phyloP scores from a whole-genome alignment of 78 protist species.

The Carpediemonas membranifera region DNA sequence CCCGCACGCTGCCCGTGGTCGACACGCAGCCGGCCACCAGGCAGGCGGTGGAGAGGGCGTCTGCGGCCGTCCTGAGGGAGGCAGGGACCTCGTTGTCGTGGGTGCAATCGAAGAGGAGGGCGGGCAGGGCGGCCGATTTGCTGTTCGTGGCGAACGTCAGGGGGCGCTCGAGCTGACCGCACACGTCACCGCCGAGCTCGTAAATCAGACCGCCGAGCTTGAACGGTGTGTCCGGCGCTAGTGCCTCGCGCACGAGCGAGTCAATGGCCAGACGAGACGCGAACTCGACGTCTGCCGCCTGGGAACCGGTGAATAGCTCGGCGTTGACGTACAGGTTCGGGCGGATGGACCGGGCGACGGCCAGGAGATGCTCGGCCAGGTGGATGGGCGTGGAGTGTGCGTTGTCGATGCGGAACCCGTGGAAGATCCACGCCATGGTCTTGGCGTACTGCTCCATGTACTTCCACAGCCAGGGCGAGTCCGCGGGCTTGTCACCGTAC shows the following conservation, averaged over 20 bases:
- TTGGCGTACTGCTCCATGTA: conserved; percentile 58
- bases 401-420: conserved; percentile 77
- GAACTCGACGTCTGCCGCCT: conserved; percentile 34
- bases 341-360: conserved; percentile 46
- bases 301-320: conserved; percentile 56
- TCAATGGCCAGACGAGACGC: conserved; percentile 38
- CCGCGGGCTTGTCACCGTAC: conserved; percentile 10
- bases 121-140: neutral
- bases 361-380: conserved; percentile 62
- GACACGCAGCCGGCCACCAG: conserved; percentile 39
- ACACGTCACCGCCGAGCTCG: too few species aligned
- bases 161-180: too few species aligned
- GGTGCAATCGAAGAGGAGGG: conserved; percentile 1
- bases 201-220: too few species aligned
- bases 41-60: conserved; percentile 49
- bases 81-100: conserved; percentile 11
- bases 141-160: neutral
- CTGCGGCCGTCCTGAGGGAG: conserved; percentile 37
- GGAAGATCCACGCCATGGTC: conserved; percentile 20
- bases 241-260: too few species aligned
- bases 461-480: conserved; percentile 64
- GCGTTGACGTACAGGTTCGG: conserved; percentile 53
- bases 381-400: conserved; percentile 71
- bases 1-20: conserved; percentile 58
- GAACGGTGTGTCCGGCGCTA: too few species aligned